These are phyloP conservation scores for Calonectria pseudoreteaudii DNA, from an alignment of 2,329 filamentous ascomycete species.

Conservation along the genomic window DNA sequence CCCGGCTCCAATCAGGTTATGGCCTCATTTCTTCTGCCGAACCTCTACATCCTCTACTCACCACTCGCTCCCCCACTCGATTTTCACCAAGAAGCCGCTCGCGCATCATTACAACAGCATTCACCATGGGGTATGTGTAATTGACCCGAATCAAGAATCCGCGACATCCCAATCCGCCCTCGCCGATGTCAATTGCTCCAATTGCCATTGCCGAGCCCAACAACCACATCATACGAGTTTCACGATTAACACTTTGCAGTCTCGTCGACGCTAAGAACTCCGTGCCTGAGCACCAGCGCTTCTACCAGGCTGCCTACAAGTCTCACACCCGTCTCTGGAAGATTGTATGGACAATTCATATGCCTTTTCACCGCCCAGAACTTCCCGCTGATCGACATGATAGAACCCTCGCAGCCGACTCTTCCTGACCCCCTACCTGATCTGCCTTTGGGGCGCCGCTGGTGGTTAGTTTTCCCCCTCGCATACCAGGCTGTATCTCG, in stretches of 20 bases:
- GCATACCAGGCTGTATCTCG: neutral
- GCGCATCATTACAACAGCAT: conserved; percentile 39
- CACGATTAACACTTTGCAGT: conserved; percentile 52
- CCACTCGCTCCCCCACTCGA: conserved; percentile 42
- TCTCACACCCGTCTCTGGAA: conserved; percentile 78
- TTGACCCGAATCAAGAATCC: conserved; percentile 29
- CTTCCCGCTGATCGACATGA: conserved; percentile 36
- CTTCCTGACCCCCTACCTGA: conserved; percentile 77
- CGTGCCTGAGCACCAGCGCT: conserved; percentile 79
- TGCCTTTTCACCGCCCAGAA: conserved; percentile 1
- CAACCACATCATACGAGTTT: conserved; percentile 43
- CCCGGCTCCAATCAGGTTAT: conserved; percentile 50
- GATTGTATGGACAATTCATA: conserved; percentile 70
- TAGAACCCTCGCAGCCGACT: conserved; percentile 74
- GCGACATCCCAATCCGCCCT: conserved; percentile 22
- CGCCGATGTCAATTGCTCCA: conserved; percentile 42
- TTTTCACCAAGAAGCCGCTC: conserved; percentile 34
- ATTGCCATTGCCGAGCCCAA: conserved; percentile 25
- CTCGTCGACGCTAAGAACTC: conserved; percentile 80
- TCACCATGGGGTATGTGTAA: conserved; percentile 57
- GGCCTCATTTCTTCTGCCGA: conserved; percentile 53
- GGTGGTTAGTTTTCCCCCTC: conserved; percentile 62
- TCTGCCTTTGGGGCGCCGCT: conserved; percentile 71
- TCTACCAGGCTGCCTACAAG: conserved; percentile 80
- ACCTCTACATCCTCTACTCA: conserved; percentile 44